phyloP scores from a whole-genome alignment of 2,329 filamentous ascomycete genomes.

The Tolypocladium sp. region DNA sequence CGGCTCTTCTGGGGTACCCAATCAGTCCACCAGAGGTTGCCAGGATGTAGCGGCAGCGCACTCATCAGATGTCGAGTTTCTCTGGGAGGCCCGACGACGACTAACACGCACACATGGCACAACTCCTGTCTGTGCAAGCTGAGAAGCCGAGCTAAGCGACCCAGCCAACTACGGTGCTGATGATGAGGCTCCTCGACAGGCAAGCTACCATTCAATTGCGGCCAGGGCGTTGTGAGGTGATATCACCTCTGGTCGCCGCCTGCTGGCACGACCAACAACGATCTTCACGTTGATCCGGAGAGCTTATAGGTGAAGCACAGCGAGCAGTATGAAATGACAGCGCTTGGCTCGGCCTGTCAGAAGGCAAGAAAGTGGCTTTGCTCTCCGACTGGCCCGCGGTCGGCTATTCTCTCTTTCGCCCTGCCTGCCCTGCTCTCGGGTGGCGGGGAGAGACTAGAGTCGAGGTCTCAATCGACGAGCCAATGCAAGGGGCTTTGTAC shows the following conservation, averaged over 20 bases:
- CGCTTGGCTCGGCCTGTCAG: constrained; percentile 6
- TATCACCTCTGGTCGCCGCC: neutral
- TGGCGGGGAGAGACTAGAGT: neutral
- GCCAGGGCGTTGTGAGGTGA: neutral
- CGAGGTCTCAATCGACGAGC: neutral
- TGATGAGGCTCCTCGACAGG: neutral
- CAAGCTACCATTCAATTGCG: neutral
- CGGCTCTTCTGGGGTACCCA: neutral
- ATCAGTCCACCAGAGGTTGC: neutral
- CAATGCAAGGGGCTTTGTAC: neutral
- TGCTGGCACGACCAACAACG: neutral
- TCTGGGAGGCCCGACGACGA: no score
- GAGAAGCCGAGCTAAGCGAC: neutral
- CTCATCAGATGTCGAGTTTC: no score
- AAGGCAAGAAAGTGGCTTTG: constrained; percentile 6
- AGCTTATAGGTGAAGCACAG: neutral
- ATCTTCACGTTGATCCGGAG: neutral
- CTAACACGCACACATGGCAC: neutral
- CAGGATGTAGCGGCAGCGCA: neutral
- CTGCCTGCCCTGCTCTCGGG: neutral
- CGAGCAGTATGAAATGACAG: neutral
- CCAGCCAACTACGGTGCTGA: neutral
- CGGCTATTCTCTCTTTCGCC: constrained; percentile 1
- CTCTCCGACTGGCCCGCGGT: constrained; percentile 13
- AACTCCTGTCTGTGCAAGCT: no score